These are phyloP conservation scores for Lepidium aucheri DNA, from an alignment of 345 rosid genomes.

Conservation along the genomic window DNA sequence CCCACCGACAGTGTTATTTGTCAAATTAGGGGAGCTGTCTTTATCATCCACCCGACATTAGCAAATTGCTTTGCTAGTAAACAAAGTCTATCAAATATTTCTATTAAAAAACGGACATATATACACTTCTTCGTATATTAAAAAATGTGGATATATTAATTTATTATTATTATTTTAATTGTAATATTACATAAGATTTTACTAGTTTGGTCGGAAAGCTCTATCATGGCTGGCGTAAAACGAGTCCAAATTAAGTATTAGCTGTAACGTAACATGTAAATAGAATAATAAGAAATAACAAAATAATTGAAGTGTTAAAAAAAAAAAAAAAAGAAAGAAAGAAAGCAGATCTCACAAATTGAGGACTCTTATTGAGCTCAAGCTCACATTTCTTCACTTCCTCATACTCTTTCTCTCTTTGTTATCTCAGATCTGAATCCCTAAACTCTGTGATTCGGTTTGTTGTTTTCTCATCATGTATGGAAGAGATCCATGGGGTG, in stretches of 20 bases:
- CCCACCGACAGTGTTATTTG: conserved; percentile 21
- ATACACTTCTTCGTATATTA: too few relatives aligned
- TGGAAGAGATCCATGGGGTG: conserved; percentile 99
- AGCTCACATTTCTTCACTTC: conserved; percentile 7
- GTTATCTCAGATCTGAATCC: conserved; percentile 10
- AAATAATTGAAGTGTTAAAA: conserved; percentile 10
- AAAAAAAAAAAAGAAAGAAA: background rate
- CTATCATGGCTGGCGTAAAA: conserved; percentile 9
- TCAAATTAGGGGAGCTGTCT: conserved; percentile 18
- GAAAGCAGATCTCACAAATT: conserved; percentile 6
- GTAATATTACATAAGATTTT: background rate
- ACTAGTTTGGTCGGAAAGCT: conserved; percentile 4
- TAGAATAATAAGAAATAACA: background rate
- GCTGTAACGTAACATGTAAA: conserved; percentile 27
- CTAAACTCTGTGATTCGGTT: background rate
- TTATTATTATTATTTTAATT: too few relatives aligned
- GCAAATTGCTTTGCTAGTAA: conserved; percentile 9
- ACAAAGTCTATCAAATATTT: background rate
- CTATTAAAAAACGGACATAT: too few relatives aligned
- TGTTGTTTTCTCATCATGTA: conserved; percentile 41
- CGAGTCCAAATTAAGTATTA: background rate
- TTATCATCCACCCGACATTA: conserved; percentile 12
- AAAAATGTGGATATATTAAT: too few relatives aligned
- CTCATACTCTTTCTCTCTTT: background rate
- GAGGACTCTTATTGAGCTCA: background rate